These are phyloP conservation scores for Epichloe brachyelytri DNA, from an alignment of 2,329 filamentous ascomycete species.

Conservation along the genomic window DNA sequence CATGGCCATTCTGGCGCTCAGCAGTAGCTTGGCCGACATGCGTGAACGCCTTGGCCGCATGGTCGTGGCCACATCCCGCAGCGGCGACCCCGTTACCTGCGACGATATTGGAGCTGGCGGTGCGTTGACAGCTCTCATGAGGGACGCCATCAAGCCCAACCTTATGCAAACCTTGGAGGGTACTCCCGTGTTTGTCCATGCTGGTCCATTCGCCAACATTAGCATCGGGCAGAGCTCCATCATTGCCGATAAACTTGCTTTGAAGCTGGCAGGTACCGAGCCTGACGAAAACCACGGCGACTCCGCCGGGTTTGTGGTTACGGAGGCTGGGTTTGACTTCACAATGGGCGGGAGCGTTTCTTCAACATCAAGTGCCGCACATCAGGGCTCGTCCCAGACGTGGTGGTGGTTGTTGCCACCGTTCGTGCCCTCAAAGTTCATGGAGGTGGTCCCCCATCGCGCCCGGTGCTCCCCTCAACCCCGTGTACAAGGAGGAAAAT, in stretches of 20 bases:
- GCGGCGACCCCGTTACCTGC: slow-evolving; percentile 84
- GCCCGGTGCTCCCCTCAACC: slow-evolving; percentile 70
- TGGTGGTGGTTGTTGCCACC: slow-evolving; percentile 89
- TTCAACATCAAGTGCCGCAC: slow-evolving; percentile 99
- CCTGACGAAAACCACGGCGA: slow-evolving; percentile 70
- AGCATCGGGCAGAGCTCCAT: slow-evolving; percentile 94
- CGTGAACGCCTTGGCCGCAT: slow-evolving; percentile 86
- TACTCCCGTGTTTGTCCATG: slow-evolving; percentile 94
- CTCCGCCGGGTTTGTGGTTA: slow-evolving; percentile 87
- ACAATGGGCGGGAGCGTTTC: slow-evolving; percentile 99
- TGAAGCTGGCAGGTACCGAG: slow-evolving; percentile 93
- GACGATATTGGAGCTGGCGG: slow-evolving; percentile 91
- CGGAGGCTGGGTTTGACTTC: slow-evolving; percentile 97
- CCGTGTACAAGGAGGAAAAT: slow-evolving; percentile 89
- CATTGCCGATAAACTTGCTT: slow-evolving; percentile 83
- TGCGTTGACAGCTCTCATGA: slow-evolving; percentile 88
- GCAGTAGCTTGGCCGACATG: slow-evolving; percentile 78
- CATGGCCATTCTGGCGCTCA: slow-evolving; percentile 94
- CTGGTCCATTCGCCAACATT: slow-evolving; percentile 96
- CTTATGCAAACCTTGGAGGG: slow-evolving; percentile 97
- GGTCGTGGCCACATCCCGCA: slow-evolving; percentile 80
- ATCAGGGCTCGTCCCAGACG: slow-evolving; percentile 83
- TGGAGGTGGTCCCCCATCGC: slow-evolving; percentile 87
- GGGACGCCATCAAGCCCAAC: slow-evolving; percentile 97
- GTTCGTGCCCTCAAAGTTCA: slow-evolving; percentile 95